Percentiles rank a stretch among this genome's conserved stretches.
These are phyloP conservation scores for Haberlea rhodopensis DNA, from an alignment of 257 asterid genomes.

Conservation along the genomic window DNA sequence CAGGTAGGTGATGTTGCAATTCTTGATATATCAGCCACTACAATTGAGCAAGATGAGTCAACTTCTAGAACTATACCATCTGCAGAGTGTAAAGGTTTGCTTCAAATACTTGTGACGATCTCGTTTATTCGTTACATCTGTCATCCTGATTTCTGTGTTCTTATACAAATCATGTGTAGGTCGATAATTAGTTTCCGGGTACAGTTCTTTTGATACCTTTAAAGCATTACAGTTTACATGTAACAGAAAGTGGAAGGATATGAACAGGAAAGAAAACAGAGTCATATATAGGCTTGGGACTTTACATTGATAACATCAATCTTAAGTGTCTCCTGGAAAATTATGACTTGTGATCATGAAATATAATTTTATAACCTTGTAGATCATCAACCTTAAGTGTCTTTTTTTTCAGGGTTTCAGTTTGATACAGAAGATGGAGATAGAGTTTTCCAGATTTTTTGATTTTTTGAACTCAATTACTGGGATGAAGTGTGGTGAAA, in stretches of 20 bases:
- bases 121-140: constrained; percentile 5
- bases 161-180: not conserved
- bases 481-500: constrained; percentile 76
- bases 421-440: constrained; percentile 94
- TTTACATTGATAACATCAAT: not conserved
- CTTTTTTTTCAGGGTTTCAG: constrained; percentile 85
- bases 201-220: not conserved
- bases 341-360: not conserved
- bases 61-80: constrained; percentile 69
- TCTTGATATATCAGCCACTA: constrained; percentile 83
- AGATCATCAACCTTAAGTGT: too few relatives aligned
- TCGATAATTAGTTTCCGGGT: not conserved
- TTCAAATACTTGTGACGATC: constrained; percentile 2
- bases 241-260: not conserved
- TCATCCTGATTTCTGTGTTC: constrained; percentile 13
- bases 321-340: not conserved
- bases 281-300: not conserved
- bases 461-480: constrained; percentile 49
- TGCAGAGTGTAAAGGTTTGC: constrained; percentile 92
- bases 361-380: not conserved
- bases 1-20: constrained; percentile 94
- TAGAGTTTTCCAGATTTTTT: constrained; percentile 82
- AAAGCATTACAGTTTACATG: not conserved
- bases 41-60: constrained; percentile 73
- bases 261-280: constrained; percentile 6